phyloP scores from a whole-genome alignment of 768 basidiomycete genomes.

The Astraeus odoratus region DNA sequence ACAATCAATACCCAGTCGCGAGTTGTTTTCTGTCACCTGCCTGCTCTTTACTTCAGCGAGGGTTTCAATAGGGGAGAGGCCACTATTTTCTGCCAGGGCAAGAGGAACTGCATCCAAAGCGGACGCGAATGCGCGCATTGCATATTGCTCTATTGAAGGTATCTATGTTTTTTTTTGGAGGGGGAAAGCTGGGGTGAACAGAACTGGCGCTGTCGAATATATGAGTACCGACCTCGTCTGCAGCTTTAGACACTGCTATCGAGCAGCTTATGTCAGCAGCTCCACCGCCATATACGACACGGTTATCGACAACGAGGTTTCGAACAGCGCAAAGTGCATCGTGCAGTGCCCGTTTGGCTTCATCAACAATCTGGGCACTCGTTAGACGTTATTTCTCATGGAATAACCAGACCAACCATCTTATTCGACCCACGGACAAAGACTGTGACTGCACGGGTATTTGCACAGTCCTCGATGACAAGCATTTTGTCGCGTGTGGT shows the following conservation, averaged over 20 bases:
- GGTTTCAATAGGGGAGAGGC: constrained; percentile 92
- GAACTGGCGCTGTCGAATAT: neutral
- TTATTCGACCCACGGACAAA: constrained; percentile 98
- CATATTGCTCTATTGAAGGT: constrained; percentile 97
- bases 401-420: constrained; percentile 60
- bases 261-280: constrained; percentile 96
- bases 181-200: neutral
- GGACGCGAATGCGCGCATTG: constrained; percentile 97
- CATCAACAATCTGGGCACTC: constrained; percentile 85
- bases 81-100: constrained; percentile 96
- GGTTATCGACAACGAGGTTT: constrained; percentile 90
- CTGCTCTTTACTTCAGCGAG: constrained; percentile 92
- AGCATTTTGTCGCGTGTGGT: constrained; percentile 99
- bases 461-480: constrained; percentile 97
- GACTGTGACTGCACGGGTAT: constrained; percentile 91
- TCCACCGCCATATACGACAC: constrained; percentile 97
- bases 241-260: constrained; percentile 88
- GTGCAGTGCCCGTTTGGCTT: constrained; percentile 95
- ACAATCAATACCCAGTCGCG: constrained; percentile 91
- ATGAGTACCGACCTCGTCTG: constrained; percentile 65
- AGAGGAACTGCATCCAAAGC: constrained; percentile 94
- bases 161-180: constrained; percentile 46
- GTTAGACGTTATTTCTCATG: neutral
- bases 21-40: constrained; percentile 81
- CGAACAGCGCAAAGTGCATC: constrained; percentile 97